Conservation (phyloP, 495 filamentous ascomycete species). For the Corynascus novoguineensis region DNA sequence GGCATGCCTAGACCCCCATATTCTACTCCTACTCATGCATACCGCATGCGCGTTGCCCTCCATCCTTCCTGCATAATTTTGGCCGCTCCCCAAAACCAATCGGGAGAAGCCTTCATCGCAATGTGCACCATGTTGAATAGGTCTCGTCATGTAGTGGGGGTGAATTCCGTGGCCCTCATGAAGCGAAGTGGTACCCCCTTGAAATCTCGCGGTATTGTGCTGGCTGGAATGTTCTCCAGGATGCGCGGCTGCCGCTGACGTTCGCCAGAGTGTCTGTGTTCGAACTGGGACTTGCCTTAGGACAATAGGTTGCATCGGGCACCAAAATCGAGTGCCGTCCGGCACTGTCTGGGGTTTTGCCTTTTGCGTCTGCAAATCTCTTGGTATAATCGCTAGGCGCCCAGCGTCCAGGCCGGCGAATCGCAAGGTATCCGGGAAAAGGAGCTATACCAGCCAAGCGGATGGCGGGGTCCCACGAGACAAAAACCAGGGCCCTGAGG, state of each 20-base stretch:
- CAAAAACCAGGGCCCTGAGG: conserved; percentile 49
- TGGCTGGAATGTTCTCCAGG: conserved; percentile 26
- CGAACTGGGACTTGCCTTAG: neutral
- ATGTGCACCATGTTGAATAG: neutral
- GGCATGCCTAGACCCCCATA: no score
- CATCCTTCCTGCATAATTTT: no score
- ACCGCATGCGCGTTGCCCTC: no score
- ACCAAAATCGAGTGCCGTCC: neutral
- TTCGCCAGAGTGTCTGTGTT: neutral
- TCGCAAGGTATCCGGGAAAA: conserved; percentile 14
- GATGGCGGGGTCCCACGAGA: conserved; percentile 58
- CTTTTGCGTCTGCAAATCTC: conserved; percentile 3
- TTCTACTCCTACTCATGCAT: no score
- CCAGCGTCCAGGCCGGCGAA: neutral
- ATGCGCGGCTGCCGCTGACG: neutral
- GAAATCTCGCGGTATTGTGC: conserved; percentile 32
- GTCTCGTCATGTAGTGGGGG: neutral
- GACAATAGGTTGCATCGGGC: neutral
- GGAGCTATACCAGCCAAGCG: conserved; percentile 17
- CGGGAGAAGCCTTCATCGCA: neutral
- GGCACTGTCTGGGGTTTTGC: conserved; percentile 12
- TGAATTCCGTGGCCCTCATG: neutral
- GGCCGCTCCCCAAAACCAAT: neutral
- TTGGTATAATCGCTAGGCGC: neutral
- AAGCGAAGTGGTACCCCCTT: conserved; percentile 31